Percentiles rank a stretch among this genome's conserved stretches.
These are phyloP conservation scores for Phytopythium delawarense DNA, from an alignment of 352 stramenopile species.

Conservation along the genomic window DNA sequence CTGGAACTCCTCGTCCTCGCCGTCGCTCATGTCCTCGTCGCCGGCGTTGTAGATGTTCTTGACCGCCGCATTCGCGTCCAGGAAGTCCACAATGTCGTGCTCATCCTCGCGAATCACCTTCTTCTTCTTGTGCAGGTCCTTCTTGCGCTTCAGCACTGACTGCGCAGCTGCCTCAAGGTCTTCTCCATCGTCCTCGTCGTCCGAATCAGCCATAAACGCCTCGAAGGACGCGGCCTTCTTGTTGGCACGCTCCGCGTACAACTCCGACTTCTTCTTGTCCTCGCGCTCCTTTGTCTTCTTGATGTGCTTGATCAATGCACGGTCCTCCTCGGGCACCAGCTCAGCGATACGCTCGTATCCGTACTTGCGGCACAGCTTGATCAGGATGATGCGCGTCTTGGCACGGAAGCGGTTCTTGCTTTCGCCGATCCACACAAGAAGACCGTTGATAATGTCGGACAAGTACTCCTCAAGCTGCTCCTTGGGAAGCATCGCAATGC, in stretches of 20 bases:
- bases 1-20: conserved; percentile 86
- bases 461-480: conserved; percentile 90
- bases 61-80: conserved; percentile 86
- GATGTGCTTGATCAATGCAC: conserved; percentile 93
- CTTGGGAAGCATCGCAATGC: conserved; percentile 88
- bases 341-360: conserved; percentile 90
- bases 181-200: conserved; percentile 76
- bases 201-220: conserved; percentile 79
- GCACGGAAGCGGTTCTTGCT: conserved; percentile 94
- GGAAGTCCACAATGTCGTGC: conserved; percentile 92
- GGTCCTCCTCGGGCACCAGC: conserved; percentile 88
- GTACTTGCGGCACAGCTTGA: conserved; percentile 93
- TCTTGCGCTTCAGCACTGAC: conserved; percentile 78
- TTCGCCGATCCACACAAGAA: conserved; percentile 93
- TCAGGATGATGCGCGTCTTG: conserved; percentile 95
- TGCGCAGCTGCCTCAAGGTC: conserved; percentile 76
- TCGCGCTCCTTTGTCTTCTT: conserved; percentile 93
- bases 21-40: conserved; percentile 48
- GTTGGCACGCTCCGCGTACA: conserved; percentile 37
- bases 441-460: conserved; percentile 88
- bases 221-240: conserved; percentile 66
- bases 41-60: conserved; percentile 80
- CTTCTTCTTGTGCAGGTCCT: conserved; percentile 72
- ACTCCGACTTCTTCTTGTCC: conserved; percentile 84
- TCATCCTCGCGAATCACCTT: conserved; percentile 77